These are phyloP conservation scores for Penicillium canescens DNA, from an alignment of 495 filamentous ascomycete species.

Conservation along the genomic window DNA sequence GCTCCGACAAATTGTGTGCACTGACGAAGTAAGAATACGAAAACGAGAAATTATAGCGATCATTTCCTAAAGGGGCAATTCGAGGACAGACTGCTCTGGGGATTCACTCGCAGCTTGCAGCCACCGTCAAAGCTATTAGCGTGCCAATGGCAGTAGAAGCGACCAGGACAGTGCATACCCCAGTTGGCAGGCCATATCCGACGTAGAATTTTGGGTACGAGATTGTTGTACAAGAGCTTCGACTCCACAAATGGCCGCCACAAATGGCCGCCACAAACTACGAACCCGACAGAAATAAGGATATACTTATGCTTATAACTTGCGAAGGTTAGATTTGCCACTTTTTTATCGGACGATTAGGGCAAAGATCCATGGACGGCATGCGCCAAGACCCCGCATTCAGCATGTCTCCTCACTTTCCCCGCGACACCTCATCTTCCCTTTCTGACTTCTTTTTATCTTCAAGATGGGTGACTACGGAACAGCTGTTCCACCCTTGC, in stretches of 20 bases:
- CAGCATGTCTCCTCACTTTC: background rate
- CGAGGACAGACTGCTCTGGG: background rate
- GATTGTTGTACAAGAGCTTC: background rate
- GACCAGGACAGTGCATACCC: background rate
- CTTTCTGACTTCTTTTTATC: conserved; percentile 1
- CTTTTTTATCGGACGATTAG: background rate
- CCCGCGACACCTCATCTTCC: background rate
- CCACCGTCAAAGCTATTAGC: background rate
- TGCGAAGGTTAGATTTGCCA: background rate
- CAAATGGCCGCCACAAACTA: background rate
- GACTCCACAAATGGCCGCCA: background rate
- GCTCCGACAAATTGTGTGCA: background rate
- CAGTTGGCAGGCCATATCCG: background rate
- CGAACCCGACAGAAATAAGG: background rate
- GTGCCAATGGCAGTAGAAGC: background rate
- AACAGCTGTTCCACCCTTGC: conserved; percentile 17
- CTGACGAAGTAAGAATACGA: background rate
- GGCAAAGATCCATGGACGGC: background rate
- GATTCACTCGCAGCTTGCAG: conserved; percentile 1
- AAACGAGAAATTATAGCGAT: conserved; percentile 11
- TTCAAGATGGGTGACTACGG: conserved; percentile 44
- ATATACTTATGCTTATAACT: background rate
- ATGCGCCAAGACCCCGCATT: conserved; percentile 9
- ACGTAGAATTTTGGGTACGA: background rate
- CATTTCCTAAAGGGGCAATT: conserved; percentile 16